Conservation (phyloP, 1,139 yeast species). For the Candida mesenterica region DNA sequence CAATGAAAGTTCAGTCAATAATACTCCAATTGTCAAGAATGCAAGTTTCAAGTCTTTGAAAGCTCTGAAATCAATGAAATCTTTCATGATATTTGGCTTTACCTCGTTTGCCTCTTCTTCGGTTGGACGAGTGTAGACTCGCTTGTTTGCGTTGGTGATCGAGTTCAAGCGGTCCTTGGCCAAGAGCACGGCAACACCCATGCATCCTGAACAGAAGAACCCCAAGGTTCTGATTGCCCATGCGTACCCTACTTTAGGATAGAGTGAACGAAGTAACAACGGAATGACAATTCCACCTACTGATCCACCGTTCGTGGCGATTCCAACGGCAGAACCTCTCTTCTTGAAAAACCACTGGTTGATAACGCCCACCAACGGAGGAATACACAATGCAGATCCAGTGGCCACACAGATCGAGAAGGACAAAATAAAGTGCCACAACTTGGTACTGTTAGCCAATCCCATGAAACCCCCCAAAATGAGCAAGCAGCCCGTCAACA, state of each 20-base stretch:
- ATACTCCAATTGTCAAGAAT: slow-evolving; percentile 30
- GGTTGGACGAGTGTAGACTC: not conserved
- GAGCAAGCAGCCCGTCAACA: slow-evolving; percentile 26
- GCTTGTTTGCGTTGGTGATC: not conserved
- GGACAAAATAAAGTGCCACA: slow-evolving; percentile 37
- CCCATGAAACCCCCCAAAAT: slow-evolving; percentile 35
- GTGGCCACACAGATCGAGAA: slow-evolving; percentile 34
- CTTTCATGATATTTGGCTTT: not conserved
- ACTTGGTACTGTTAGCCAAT: slow-evolving; percentile 26
- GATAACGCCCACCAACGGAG: slow-evolving; percentile 37
- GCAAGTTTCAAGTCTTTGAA: slow-evolving; percentile 27
- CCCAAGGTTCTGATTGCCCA: slow-evolving; percentile 39
- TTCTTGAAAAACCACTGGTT: slow-evolving; percentile 39
- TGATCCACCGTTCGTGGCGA: slow-evolving; percentile 41
- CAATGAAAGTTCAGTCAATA: slow-evolving; percentile 56
- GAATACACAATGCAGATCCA: slow-evolving; percentile 35
- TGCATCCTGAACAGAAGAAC: slow-evolving; percentile 30
- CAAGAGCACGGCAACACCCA: slow-evolving; percentile 27
- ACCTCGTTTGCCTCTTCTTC: slow-evolving; percentile 6
- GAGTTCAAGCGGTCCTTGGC: slow-evolving; percentile 46
- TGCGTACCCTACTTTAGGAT: slow-evolving; percentile 29
- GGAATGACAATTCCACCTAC: slow-evolving; percentile 40
- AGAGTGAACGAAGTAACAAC: slow-evolving; percentile 31
- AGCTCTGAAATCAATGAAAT: slow-evolving; percentile 23
- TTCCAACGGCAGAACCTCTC: slow-evolving; percentile 36